Conservation (phyloP, 768 basidiomycete species). For the Kwoniella shandongensis region DNA sequence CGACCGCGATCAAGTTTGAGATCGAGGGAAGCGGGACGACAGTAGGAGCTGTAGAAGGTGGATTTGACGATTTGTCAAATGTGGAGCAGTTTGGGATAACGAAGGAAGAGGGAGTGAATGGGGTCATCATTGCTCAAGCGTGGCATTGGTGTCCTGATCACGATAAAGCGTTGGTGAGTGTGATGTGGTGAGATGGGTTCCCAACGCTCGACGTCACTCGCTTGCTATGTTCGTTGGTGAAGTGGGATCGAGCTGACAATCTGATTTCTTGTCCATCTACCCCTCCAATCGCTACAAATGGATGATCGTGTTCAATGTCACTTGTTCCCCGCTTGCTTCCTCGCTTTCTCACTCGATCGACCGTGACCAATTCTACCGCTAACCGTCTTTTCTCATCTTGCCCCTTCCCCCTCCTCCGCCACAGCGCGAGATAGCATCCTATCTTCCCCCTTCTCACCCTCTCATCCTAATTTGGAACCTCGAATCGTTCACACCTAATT, state of each 20-base stretch:
- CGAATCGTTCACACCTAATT: constrained; percentile 68
- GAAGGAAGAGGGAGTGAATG: constrained; percentile 31
- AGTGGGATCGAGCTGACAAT: too few species aligned
- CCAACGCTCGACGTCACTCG: too few species aligned
- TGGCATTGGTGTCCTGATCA: constrained; percentile 87
- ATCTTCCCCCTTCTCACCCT: constrained; percentile 72
- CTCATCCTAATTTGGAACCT: constrained; percentile 86
- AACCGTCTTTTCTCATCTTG: too few species aligned
- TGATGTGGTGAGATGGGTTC: too few species aligned
- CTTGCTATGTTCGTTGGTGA: too few species aligned
- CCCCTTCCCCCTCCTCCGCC: not conserved
- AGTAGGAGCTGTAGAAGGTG: constrained; percentile 36
- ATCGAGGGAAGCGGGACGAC: constrained; percentile 5
- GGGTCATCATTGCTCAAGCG: constrained; percentile 60
- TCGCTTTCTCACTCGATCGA: too few species aligned
- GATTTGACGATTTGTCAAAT: constrained; percentile 46
- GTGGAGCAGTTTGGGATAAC: constrained; percentile 6
- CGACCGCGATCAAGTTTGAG: too few species aligned
- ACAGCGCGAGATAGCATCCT: constrained; percentile 69
- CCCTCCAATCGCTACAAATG: too few species aligned
- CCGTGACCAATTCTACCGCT: too few species aligned
- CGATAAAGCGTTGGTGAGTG: constrained; percentile 62
- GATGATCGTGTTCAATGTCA: too few species aligned
- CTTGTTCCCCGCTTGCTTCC: too few species aligned
- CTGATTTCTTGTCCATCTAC: too few species aligned